A percentile compares a stretch with the other conserved stretches of the same genome.
These are phyloP conservation scores for Vigna radiata DNA, from an alignment of 306 rosid species.

Conservation along the genomic window DNA sequence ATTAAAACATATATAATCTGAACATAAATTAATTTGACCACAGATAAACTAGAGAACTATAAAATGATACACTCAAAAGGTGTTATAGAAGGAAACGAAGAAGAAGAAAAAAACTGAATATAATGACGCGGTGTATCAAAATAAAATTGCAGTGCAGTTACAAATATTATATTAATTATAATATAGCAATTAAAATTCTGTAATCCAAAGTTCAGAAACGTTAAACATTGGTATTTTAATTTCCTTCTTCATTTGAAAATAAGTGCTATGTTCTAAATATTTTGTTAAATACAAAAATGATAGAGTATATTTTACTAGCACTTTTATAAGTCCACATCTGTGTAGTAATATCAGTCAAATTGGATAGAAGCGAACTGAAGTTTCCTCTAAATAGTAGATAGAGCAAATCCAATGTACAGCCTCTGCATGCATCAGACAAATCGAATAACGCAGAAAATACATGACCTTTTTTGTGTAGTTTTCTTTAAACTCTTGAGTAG, in stretches of 20 bases:
- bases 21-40: neutral
- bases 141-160: neutral
- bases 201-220: neutral
- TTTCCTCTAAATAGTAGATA: slow-evolving; percentile 8
- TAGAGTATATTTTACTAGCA: neutral
- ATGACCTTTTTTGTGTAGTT: neutral
- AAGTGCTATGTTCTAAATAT: neutral
- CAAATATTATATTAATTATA: neutral
- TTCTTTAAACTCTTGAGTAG: slow-evolving; percentile 22
- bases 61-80: neutral
- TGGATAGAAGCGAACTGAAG: neutral
- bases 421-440: slow-evolving; percentile 35
- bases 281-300: neutral
- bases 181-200: neutral
- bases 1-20: neutral
- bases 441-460: slow-evolving; percentile 13
- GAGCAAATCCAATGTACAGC: slow-evolving; percentile 5
- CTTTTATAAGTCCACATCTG: neutral
- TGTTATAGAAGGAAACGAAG: neutral
- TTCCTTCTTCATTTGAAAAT: neutral
- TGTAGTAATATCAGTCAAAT: neutral
- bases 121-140: neutral
- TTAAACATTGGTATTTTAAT: neutral
- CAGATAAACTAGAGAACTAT: neutral
- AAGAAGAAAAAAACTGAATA: neutral